Percentiles rank a stretch among this genome's conserved stretches.
phyloP scores from a whole-genome alignment of 164 flowering plant species.

The Dillenia turbinata region DNA sequence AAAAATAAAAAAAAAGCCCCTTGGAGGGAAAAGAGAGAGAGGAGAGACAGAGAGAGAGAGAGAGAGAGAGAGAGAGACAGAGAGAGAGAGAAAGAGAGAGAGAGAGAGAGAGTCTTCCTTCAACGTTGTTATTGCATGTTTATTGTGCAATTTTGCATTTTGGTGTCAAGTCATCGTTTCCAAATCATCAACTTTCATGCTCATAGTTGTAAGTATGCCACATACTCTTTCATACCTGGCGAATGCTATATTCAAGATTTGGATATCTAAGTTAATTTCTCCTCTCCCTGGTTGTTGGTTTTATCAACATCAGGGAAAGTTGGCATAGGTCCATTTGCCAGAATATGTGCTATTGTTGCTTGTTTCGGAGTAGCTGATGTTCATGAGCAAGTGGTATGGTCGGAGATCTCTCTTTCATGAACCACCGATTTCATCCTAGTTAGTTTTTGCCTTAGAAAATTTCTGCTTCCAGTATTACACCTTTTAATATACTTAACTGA shows the following conservation, averaged over 20 bases:
- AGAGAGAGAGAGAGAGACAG: no score
- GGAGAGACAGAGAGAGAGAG: no score
- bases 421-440: conserved; percentile 18
- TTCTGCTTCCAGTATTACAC: not conserved
- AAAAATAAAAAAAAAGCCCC: no score
- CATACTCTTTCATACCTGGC: not conserved
- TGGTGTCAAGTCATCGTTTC: not conserved
- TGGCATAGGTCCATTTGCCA: conserved; percentile 6
- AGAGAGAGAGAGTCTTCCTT: no score
- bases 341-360: conserved; percentile 11
- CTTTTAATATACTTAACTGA: not conserved
- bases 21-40: no score
- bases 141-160: no score
- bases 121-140: no score
- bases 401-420: conserved; percentile 21
- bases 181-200: conserved; percentile 7
- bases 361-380: conserved; percentile 20
- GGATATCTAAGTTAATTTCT: no score
- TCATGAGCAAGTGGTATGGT: conserved; percentile 21
- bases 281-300: conserved; percentile 6
- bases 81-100: no score
- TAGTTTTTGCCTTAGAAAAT: not conserved
- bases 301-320: conserved; percentile 17
- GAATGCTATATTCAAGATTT: not conserved
- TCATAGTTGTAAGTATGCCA: conserved; percentile 11